phyloP scores from a whole-genome alignment of 108 stramenopile genomes.

The Skeletonema menzelii region DNA sequence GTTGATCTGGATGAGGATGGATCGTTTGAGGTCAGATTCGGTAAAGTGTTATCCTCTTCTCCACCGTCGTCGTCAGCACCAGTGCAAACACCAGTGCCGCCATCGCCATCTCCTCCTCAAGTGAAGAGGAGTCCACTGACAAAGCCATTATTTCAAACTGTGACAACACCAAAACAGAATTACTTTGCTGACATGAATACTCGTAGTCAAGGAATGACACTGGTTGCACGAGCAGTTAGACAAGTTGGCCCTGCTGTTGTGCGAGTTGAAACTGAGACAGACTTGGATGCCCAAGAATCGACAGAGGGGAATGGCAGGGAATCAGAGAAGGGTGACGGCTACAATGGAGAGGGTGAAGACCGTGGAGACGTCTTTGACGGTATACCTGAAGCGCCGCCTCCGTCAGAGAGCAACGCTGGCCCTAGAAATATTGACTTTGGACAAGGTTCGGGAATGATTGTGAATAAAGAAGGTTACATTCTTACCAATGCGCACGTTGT shows the following conservation, averaged over 20 bases:
- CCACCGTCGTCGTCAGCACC: conserved; percentile 2
- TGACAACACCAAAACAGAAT: conserved; percentile 4
- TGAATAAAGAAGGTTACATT: conserved; percentile 75
- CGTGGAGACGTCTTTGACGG: conserved; percentile 44
- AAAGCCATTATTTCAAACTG: conserved; percentile 1
- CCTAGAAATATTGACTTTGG: conserved; percentile 57
- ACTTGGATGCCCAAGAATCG: conserved; percentile 20
- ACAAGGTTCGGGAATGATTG: conserved; percentile 88
- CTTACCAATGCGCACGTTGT: conserved; percentile 93
- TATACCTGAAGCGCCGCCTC: conserved; percentile 26
- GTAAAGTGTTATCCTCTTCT: conserved; percentile 21
- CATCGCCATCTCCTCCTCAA: neutral
- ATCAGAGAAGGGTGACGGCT: neutral
- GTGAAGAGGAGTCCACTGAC: neutral
- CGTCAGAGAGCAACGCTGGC: conserved; percentile 14
- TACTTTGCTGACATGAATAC: conserved; percentile 11
- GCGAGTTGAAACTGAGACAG: conserved; percentile 85
- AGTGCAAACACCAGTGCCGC: neutral
- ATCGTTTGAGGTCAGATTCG: conserved; percentile 45
- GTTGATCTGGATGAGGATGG: conserved; percentile 49
- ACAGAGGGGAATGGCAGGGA: conserved; percentile 3
- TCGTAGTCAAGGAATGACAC: conserved; percentile 35
- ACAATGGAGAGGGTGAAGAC: conserved; percentile 23
- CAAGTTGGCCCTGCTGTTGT: conserved; percentile 83
- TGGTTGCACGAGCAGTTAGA: conserved; percentile 76